These are phyloP conservation scores for Xerocomus amazonicus DNA, from an alignment of 1,284 basidiomycete genomes.

Conservation along the genomic window DNA sequence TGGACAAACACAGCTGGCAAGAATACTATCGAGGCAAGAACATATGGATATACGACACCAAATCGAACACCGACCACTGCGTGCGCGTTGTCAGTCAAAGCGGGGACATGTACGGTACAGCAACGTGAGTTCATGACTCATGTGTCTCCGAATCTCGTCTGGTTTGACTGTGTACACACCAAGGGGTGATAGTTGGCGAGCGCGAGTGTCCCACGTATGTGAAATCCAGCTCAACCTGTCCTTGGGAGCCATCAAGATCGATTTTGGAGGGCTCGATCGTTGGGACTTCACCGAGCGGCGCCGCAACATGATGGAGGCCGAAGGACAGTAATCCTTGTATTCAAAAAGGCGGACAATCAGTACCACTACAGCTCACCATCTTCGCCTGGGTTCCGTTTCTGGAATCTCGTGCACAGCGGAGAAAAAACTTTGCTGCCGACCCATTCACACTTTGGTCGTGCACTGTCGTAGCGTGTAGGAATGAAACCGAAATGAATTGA, in stretches of 20 bases:
- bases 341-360: not conserved
- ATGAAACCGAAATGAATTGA: constrained; percentile 20
- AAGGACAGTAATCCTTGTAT: constrained; percentile 6
- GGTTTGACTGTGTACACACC: constrained; percentile 1
- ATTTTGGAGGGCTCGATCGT: constrained; percentile 71
- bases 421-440: not conserved
- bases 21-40: constrained; percentile 68
- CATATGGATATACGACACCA: constrained; percentile 71
- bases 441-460: not conserved
- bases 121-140: constrained; percentile 52
- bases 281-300: constrained; percentile 63
- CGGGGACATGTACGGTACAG: constrained; percentile 66
- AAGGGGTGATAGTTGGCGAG: constrained; percentile 78
- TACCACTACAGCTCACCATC: no score
- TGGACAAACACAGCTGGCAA: constrained; percentile 62
- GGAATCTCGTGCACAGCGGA: not conserved
- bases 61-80: constrained; percentile 62
- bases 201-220: constrained; percentile 60
- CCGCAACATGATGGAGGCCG: constrained; percentile 57
- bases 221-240: constrained; percentile 70
- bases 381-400: no score
- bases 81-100: constrained; percentile 58
- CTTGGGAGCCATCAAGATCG: constrained; percentile 60
- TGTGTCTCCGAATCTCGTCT: constrained; percentile 9
- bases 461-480: not conserved